phyloP scores from a whole-genome alignment of 768 basidiomycete genomes.

The Galerina marginata region DNA sequence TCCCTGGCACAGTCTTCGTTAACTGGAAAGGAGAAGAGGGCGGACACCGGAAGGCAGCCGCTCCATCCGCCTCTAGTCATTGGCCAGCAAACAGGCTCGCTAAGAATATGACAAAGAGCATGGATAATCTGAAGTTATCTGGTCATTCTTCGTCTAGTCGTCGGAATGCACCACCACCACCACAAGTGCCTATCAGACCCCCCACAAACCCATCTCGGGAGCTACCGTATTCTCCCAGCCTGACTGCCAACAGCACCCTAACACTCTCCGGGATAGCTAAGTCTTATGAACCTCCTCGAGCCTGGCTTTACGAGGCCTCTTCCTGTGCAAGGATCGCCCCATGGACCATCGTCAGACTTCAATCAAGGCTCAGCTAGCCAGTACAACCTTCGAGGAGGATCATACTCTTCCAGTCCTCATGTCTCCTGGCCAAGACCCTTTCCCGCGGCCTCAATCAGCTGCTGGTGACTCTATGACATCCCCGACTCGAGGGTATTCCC shows the following conservation, averaged over 20 bases:
- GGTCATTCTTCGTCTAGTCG: slow-evolving; percentile 32
- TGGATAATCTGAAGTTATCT: slow-evolving; percentile 47
- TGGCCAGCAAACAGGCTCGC: slow-evolving; percentile 37
- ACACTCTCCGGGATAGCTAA: slow-evolving; percentile 42
- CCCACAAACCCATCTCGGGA: slow-evolving; percentile 30
- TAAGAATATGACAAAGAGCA: slow-evolving; percentile 53
- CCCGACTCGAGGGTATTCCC: slow-evolving; percentile 37
- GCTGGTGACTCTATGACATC: slow-evolving; percentile 52
- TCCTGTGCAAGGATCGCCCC: slow-evolving; percentile 46
- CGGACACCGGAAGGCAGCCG: slow-evolving; percentile 37
- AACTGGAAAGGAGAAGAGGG: slow-evolving; percentile 56
- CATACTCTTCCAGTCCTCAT: slow-evolving; percentile 31
- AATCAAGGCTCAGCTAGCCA: slow-evolving; percentile 27
- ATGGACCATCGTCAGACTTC: slow-evolving; percentile 37
- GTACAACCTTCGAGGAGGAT: slow-evolving; percentile 29
- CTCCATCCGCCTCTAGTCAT: slow-evolving; percentile 36
- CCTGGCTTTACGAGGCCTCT: slow-evolving; percentile 39
- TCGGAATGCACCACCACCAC: slow-evolving; percentile 25
- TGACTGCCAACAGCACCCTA: slow-evolving; percentile 13
- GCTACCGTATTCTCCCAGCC: slow-evolving; percentile 25
- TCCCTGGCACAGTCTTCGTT: slow-evolving; percentile 53
- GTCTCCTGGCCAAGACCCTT: slow-evolving; percentile 60
- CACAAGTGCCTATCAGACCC: slow-evolving; percentile 39
- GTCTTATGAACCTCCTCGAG: slow-evolving; percentile 48
- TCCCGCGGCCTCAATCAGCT: slow-evolving; percentile 68